These are phyloP conservation scores for Furcasterigmium sp. DNA, from an alignment of 2,329 filamentous ascomycete species.

Conservation along the genomic window DNA sequence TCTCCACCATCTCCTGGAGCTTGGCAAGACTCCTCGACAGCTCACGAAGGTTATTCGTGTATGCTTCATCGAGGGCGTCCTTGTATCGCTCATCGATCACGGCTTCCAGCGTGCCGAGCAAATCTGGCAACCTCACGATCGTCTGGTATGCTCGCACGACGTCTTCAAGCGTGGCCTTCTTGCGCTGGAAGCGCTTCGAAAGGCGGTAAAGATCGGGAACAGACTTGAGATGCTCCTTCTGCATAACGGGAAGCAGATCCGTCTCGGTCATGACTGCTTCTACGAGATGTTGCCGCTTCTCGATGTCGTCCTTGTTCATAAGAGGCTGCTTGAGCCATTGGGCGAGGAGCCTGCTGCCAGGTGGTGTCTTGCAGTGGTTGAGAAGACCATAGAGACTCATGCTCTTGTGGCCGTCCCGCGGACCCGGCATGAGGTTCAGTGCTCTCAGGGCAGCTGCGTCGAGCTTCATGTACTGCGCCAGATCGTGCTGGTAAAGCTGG, in stretches of 20 bases:
- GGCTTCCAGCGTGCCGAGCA: conserved; percentile 81
- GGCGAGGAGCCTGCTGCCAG: conserved; percentile 81
- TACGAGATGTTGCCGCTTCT: conserved; percentile 86
- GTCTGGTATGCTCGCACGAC: conserved; percentile 95
- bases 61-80: conserved; percentile 77
- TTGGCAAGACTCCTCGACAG: conserved; percentile 76
- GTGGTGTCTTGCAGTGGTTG: conserved; percentile 96
- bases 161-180: conserved; percentile 87
- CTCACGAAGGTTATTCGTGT: conserved; percentile 76
- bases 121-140: conserved; percentile 82
- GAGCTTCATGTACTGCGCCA: conserved; percentile 97
- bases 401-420: conserved; percentile 88
- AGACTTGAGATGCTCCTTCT: conserved; percentile 88
- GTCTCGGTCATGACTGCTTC: conserved; percentile 94
- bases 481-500: conserved; percentile 92
- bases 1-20: conserved; percentile 96
- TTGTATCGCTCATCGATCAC: conserved; percentile 96
- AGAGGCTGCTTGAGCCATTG: conserved; percentile 98
- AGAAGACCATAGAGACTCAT: conserved; percentile 95
- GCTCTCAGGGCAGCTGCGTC: conserved; percentile 92
- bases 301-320: conserved; percentile 86
- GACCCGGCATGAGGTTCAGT: conserved; percentile 94
- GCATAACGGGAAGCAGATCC: conserved; percentile 89
- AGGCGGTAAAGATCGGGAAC: conserved; percentile 93
- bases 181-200: conserved; percentile 90